These are phyloP conservation scores for Taphrina communis DNA, from an alignment of 1,139 yeast species.

Conservation along the genomic window DNA sequence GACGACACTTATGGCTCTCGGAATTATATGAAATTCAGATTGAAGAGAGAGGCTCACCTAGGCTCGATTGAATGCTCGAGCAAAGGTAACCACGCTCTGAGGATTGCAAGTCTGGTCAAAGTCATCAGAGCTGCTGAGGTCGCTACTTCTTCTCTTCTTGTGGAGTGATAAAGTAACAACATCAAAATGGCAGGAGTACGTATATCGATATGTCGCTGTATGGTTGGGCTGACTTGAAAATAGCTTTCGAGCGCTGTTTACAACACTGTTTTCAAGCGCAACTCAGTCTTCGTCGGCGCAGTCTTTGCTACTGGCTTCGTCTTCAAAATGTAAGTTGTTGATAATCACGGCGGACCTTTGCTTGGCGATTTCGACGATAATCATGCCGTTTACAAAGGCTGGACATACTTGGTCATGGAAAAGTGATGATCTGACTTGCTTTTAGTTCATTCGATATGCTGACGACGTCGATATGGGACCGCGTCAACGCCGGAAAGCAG, in stretches of 20 bases:
- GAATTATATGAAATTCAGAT: neutral
- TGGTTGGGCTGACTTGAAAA: too few species aligned
- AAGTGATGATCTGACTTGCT: too few species aligned
- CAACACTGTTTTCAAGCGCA: conserved; percentile 86
- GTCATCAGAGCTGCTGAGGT: too few species aligned
- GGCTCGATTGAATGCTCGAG: neutral
- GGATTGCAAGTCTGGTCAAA: too few species aligned
- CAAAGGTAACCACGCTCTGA: neutral
- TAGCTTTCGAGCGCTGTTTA: conserved; percentile 60
- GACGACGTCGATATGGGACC: conserved; percentile 81
- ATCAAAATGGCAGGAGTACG: conserved; percentile 5
- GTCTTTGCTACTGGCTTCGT: conserved; percentile 85
- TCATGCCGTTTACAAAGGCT: neutral
- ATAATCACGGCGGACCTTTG: neutral
- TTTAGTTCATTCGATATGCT: conserved; percentile 70
- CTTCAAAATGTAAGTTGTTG: conserved; percentile 67
- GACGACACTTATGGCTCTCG: neutral
- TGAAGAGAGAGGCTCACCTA: neutral
- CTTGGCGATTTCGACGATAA: neutral
- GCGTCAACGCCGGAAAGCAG: conserved; percentile 91
- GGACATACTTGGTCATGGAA: neutral
- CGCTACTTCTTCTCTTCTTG: too few species aligned
- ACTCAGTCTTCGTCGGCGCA: conserved; percentile 86
- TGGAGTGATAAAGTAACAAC: neutral
- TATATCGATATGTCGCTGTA: neutral